These are phyloP conservation scores for Aureoboletus auriporus DNA, from an alignment of 768 basidiomycete species.

Conservation along the genomic window DNA sequence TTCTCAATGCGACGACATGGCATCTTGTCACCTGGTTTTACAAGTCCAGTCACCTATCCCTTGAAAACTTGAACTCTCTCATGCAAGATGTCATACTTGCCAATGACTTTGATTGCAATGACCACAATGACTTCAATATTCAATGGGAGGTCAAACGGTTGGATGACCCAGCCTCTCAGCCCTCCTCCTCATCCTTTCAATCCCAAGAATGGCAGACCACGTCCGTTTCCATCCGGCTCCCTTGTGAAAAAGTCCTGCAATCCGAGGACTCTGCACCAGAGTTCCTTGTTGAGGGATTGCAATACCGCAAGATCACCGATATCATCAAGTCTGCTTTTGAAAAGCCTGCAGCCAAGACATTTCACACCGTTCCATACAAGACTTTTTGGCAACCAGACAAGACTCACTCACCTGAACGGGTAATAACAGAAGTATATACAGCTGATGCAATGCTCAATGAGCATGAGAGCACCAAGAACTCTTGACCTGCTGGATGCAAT, in stretches of 20 bases:
- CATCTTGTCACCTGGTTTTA: constrained; percentile 26
- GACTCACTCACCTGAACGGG: constrained; percentile 5
- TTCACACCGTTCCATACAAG: constrained; percentile 16
- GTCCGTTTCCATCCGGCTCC: constrained; percentile 6
- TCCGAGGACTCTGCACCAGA: background rate
- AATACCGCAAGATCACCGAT: constrained; percentile 18
- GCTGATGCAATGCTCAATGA: constrained; percentile 13
- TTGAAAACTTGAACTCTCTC: constrained; percentile 7
- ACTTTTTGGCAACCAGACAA: constrained; percentile 7
- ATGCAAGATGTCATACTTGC: background rate
- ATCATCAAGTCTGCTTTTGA: constrained; percentile 23
- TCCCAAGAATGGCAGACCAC: constrained; percentile 8
- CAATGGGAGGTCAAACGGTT: background rate
- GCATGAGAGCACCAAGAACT: constrained; percentile 6
- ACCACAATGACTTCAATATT: background rate
- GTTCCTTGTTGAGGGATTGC: constrained; percentile 26
- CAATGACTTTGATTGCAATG: background rate
- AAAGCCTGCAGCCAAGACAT: constrained; percentile 6
- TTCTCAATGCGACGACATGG: constrained; percentile 17
- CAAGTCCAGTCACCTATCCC: constrained; percentile 8
- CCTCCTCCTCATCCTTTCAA: background rate
- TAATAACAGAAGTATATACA: constrained; percentile 23
- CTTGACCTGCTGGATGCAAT: constrained; percentile 6
- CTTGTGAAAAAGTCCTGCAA: no score
- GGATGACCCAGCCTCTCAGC: background rate